A percentile compares a stretch with the other conserved stretches of the same genome.
phyloP scores from a whole-genome alignment of 352 stramenopile genomes.

The Globisporangium canariense region DNA sequence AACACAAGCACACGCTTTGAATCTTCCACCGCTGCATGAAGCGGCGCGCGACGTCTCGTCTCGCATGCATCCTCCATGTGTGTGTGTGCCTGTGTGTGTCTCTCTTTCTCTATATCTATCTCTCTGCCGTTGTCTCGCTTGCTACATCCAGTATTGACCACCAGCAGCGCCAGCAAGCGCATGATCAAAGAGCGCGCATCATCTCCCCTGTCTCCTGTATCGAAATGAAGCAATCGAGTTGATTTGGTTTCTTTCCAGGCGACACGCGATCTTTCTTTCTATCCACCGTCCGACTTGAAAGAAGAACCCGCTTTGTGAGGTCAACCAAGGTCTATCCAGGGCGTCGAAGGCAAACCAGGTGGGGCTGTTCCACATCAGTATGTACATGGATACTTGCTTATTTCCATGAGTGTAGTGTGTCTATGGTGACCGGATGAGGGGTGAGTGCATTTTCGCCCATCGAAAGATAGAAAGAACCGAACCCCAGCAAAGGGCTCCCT shows the following conservation, averaged over 20 bases:
- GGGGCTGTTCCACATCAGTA: neutral
- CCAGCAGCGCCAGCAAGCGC: neutral
- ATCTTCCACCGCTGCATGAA: neutral
- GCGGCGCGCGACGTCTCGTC: neutral
- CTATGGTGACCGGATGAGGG: too few relatives aligned
- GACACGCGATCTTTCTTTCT: neutral
- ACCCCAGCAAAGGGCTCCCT: neutral
- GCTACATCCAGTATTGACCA: neutral
- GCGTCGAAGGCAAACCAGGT: neutral
- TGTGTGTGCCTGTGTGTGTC: neutral
- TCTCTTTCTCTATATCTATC: neutral
- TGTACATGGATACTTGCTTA: neutral
- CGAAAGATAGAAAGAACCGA: constrained; percentile 10
- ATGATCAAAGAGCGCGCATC: neutral
- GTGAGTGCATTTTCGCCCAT: neutral
- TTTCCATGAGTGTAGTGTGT: neutral
- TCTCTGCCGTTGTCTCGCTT: neutral
- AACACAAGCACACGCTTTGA: neutral
- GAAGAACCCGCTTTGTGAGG: neutral
- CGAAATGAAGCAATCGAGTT: neutral
- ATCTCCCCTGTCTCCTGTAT: too few relatives aligned
- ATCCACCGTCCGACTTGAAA: neutral
- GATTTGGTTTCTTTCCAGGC: neutral
- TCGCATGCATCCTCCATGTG: neutral
- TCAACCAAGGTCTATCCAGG: too few relatives aligned